phyloP scores from a whole-genome alignment of 1,284 basidiomycete genomes.

The Ceratobasidium papillatum region DNA sequence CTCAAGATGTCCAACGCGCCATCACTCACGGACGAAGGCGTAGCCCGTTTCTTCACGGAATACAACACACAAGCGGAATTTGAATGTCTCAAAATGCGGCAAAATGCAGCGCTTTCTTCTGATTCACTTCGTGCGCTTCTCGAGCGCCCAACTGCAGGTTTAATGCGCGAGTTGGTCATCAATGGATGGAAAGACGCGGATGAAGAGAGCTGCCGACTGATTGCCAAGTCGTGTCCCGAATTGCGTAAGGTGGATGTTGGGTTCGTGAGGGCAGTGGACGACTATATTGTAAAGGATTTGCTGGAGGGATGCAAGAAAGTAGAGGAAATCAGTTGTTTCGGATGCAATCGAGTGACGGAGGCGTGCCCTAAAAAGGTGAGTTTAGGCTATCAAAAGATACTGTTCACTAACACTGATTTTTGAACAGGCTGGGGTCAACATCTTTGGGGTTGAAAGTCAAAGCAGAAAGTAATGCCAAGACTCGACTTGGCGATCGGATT shows the following conservation, averaged over 20 bases:
- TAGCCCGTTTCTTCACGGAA: conserved; percentile 70
- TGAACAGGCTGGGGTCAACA: conserved; percentile 44
- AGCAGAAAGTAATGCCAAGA: conserved; percentile 18
- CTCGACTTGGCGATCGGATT: no score
- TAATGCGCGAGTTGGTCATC: conserved; percentile 72
- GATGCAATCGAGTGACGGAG: conserved; percentile 72
- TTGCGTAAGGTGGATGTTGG: conserved; percentile 80
- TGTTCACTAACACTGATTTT: not conserved
- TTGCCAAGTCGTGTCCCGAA: conserved; percentile 60
- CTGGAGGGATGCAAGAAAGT: conserved; percentile 63
- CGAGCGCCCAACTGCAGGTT: conserved; percentile 68
- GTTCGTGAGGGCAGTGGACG: conserved; percentile 87
- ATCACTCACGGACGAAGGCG: conserved; percentile 73
- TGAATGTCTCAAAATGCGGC: conserved; percentile 57
- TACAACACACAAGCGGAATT: conserved; percentile 49
- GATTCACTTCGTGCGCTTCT: conserved; percentile 72
- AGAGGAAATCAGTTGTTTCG: conserved; percentile 72
- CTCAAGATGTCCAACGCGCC: conserved; percentile 69
- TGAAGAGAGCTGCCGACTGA: conserved; percentile 62
- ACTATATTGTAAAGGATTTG: conserved; percentile 80
- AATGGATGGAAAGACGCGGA: conserved; percentile 78
- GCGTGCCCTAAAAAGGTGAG: conserved; percentile 63
- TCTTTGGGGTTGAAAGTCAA: conserved; percentile 47
- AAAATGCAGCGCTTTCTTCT: conserved; percentile 67
- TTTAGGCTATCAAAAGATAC: not conserved